Base-by-base conservation (phyloP, 345 rosid genomes). In the Eucalyptus decipiens region DNA sequence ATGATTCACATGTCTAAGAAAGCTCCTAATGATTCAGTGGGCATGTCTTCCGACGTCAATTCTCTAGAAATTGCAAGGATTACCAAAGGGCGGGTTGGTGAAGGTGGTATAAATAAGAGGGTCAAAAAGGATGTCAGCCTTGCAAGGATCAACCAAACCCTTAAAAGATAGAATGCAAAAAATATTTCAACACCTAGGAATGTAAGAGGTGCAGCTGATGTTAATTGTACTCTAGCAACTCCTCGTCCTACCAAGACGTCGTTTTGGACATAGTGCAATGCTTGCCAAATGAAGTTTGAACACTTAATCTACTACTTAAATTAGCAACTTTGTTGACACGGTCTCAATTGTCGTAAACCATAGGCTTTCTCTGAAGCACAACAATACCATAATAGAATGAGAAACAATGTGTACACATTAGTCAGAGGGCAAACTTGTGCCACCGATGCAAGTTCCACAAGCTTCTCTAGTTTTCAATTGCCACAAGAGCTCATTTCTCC, bases 211-310 rank as follows among this genome's bases (percentile, higher is more conserved):
- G 19, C 37, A 3, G 24, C 12, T 32, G 12, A 69, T 69, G 21
- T 69, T 11, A 69, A 5, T 32, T 17, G 87, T 87, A 50, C 88
- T 32, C 24, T 15, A 65, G 40, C 11, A 21, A 19, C 58, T 58
- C 90, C 94, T 56, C 93, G 94, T n/a, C 91, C 34, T 60, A 76
- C 16, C 32, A 11, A 80, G 18, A 67, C 40, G 11, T 88, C 95
- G 32, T 93, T 95, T 95, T 95, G 94, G 97, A 95, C 93, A 43
- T 50, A 47, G 86, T 94, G 95, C 83, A 54, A 37, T 48, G 65
- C 90, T 34, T 94, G 96, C 89, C 90, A 88, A 88, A 72, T 89
- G 88, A 90, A 90, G 17, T 93, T 90, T 88, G 93, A 94, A 90
- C 94, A 92, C 91, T 89, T 49, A 11, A 90, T 89, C 32, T 17